Conservation (phyloP, 805 yeast genomes). For the Blastobotrys peoriensis region DNA sequence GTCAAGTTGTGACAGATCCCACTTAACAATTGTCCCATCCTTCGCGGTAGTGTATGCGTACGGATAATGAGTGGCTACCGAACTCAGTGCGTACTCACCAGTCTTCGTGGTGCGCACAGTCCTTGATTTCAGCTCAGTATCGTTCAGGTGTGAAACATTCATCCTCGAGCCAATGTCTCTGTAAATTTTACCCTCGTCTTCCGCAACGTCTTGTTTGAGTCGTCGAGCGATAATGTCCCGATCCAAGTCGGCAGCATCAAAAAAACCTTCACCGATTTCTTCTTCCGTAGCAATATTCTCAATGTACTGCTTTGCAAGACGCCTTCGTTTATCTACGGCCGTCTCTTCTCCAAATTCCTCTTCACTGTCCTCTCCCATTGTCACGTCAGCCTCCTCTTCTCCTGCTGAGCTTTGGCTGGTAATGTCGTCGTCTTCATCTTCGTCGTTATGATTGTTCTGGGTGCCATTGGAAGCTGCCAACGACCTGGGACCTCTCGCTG, state of each 20-base stretch:
- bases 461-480: constrained; percentile 1
- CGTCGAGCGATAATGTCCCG: constrained; percentile 77
- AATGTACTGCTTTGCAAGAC: constrained; percentile 88
- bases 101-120: constrained; percentile 5
- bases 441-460: constrained; percentile 2
- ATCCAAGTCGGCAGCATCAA: constrained; percentile 89
- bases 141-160: constrained; percentile 27
- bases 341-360: constrained; percentile 42
- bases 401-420: constrained; percentile 16
- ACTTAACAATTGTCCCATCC: constrained; percentile 72
- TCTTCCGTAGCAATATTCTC: constrained; percentile 65
- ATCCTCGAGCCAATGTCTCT: constrained; percentile 54
- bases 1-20: constrained; percentile 54
- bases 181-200: constrained; percentile 77
- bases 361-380: constrained; percentile 16
- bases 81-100: constrained; percentile 25
- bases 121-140: constrained; percentile 17
- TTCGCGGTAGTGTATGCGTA: constrained; percentile 75
- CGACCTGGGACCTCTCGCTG: constrained; percentile 4
- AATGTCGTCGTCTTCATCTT: constrained; percentile 21
- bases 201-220: constrained; percentile 83
- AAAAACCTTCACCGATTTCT: constrained; percentile 35
- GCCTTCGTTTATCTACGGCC: constrained; percentile 89
- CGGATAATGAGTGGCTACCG: constrained; percentile 51
- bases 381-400: constrained; percentile 17